phyloP scores from a whole-genome alignment of 192 early-diverging fungal genomes.

The Backusella liffmaniae region DNA sequence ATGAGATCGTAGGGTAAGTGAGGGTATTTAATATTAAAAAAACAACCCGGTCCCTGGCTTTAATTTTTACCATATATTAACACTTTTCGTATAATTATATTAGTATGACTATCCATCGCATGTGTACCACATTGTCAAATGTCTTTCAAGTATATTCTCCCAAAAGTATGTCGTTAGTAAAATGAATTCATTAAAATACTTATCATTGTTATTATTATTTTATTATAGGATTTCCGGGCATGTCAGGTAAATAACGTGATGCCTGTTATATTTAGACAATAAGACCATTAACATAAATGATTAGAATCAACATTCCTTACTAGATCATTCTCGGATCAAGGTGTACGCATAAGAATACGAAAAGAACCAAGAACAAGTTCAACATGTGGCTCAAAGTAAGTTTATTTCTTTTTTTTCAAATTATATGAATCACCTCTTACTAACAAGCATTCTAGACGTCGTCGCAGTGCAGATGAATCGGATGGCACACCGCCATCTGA shows the following conservation, averaged over 20 bases:
- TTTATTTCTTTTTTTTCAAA: neutral
- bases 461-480: neutral
- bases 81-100: slow-evolving; percentile 47
- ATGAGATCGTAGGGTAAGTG: slow-evolving; percentile 77
- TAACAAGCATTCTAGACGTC: neutral
- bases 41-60: neutral
- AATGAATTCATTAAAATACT: neutral
- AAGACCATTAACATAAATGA: neutral
- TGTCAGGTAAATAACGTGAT: slow-evolving; percentile 54
- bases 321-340: slow-evolving; percentile 90
- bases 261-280: neutral
- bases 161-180: slow-evolving; percentile 47
- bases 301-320: slow-evolving; percentile 81
- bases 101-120: slow-evolving; percentile 40
- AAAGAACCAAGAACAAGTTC: slow-evolving; percentile 57
- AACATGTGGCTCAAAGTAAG: slow-evolving; percentile 3
- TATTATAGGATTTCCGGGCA: slow-evolving; percentile 79
- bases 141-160: slow-evolving; percentile 85
- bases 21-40: neutral
- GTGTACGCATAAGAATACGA: slow-evolving; percentile 86
- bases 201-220: neutral
- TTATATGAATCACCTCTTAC: neutral
- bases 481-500: neutral
- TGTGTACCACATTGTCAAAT: slow-evolving; percentile 75
- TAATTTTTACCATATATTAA: slow-evolving; percentile 21